Evolutionary conservation across 106 monocot genomes (phyloP).

Genomic region (Dendrobium nobile): DNA sequence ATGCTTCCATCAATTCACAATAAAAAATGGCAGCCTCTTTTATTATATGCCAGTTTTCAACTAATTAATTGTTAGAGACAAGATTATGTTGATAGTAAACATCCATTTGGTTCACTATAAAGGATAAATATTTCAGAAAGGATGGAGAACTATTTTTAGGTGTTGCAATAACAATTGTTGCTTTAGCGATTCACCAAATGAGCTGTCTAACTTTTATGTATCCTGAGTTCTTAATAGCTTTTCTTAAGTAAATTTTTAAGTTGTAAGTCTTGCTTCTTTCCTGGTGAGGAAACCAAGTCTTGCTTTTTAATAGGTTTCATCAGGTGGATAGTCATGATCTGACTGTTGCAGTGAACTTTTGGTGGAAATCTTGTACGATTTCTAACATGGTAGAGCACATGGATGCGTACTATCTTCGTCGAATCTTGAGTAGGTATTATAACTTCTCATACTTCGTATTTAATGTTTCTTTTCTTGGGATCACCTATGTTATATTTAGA

Average conservation of each 20-base stretch:
- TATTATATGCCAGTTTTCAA: background rate
- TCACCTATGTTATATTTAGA: background rate
- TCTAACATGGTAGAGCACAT: constrained; percentile 80
- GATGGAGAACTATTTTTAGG: background rate
- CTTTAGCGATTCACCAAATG: background rate
- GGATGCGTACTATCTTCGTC: constrained; percentile 92
- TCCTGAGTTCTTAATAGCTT: background rate
- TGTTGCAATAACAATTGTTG: background rate
- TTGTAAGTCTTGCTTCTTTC: background rate
- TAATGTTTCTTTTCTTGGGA: background rate
- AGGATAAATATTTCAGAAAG: background rate
- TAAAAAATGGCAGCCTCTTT: background rate
- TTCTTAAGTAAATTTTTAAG: background rate
- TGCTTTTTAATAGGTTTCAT: constrained; percentile 62
- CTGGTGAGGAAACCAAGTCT: background rate
- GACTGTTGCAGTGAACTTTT: constrained; percentile 89
- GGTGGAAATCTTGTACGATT: constrained; percentile 87
- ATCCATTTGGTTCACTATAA: background rate
- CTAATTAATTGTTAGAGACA: background rate
- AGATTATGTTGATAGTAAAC: background rate
- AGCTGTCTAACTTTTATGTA: background rate
- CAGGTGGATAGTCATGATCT: constrained; percentile 96
- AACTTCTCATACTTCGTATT: background rate
- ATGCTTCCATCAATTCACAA: too few relatives aligned
- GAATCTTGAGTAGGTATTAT: constrained; percentile 85